Conservation (phyloP, 495 filamentous ascomycete genomes). For the Tuber aestivum region DNA sequence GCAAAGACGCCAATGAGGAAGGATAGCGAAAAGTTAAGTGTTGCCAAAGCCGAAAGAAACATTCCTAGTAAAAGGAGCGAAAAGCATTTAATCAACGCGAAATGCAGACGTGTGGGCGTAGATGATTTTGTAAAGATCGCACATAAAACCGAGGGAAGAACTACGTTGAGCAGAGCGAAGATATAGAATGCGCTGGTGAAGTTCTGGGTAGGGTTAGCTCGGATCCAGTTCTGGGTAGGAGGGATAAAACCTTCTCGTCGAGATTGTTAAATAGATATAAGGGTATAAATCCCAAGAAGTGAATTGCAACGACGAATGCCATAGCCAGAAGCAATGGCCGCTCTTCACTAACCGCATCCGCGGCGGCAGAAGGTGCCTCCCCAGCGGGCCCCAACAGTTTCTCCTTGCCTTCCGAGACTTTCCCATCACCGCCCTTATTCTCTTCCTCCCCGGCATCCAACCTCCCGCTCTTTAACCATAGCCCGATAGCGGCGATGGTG, state of each 20-base stretch:
- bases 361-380: background rate
- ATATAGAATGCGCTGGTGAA: conserved; percentile 54
- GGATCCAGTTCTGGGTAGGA: conserved; percentile 6
- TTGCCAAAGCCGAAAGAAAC: conserved; percentile 61
- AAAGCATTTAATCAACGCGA: conserved; percentile 77
- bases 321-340: conserved; percentile 74
- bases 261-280: conserved; percentile 81
- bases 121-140: conserved; percentile 49
- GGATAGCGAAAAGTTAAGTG: conserved; percentile 90
- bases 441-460: conserved; percentile 25
- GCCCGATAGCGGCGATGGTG: conserved; percentile 84
- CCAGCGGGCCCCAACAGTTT: background rate
- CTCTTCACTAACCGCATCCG: conserved; percentile 48
- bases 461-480: conserved; percentile 81
- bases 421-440: background rate
- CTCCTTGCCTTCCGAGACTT: conserved; percentile 24
- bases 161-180: conserved; percentile 52
- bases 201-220: conserved; percentile 11
- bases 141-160: conserved; percentile 57
- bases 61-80: conserved; percentile 77
- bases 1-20: conserved; percentile 77
- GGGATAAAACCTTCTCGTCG: conserved; percentile 55
- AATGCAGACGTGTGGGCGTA: conserved; percentile 60
- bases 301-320: conserved; percentile 60
- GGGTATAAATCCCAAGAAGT: conserved; percentile 74